Evolutionary conservation across 768 basidiomycete genomes (phyloP).

Genomic region (Mycena haematopus): DNA sequence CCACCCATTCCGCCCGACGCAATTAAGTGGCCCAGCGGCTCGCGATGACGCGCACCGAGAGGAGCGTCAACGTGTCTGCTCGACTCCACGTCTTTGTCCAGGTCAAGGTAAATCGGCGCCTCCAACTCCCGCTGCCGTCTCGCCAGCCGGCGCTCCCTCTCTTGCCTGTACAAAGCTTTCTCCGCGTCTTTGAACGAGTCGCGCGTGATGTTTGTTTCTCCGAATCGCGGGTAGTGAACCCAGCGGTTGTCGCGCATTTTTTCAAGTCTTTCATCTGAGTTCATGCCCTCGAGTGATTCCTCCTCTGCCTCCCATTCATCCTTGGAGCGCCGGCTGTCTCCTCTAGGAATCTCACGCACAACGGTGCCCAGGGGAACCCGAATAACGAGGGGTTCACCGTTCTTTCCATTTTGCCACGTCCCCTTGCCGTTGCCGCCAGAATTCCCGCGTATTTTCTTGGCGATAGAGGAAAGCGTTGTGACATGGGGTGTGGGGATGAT

Average conservation of each 20-base stretch:
- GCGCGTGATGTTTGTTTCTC: conserved; percentile 65
- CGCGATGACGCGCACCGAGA: conserved; percentile 61
- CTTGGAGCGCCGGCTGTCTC: conserved; percentile 67
- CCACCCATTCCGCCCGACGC: conserved; percentile 84
- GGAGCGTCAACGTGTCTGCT: conserved; percentile 60
- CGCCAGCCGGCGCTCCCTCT: conserved; percentile 61
- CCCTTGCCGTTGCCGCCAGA: conserved; percentile 80
- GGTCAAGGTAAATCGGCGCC: conserved; percentile 62
- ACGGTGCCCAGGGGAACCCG: conserved; percentile 91
- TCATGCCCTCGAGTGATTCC: conserved; percentile 58
- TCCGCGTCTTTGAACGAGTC: conserved; percentile 80
- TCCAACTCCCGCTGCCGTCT: conserved; percentile 48
- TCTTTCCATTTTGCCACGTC: conserved; percentile 85
- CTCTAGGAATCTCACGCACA: conserved; percentile 73
- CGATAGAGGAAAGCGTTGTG: conserved; percentile 77
- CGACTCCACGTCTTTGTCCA: conserved; percentile 56
- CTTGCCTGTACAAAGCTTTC: conserved; percentile 60
- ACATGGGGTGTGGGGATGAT: conserved; percentile 79
- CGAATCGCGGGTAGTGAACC: conserved; percentile 79
- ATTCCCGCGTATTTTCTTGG: conserved; percentile 69
- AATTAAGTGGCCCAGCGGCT: conserved; percentile 67
- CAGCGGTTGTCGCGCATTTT: conserved; percentile 71
- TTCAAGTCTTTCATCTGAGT: conserved; percentile 53
- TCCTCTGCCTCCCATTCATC: conserved; percentile 81
- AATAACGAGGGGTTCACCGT: conserved; percentile 74